Percentiles rank a stretch among this genome's conserved stretches.
Conservation (phyloP, 2,329 filamentous ascomycete genomes). For the Colletotrichum sidae region DNA sequence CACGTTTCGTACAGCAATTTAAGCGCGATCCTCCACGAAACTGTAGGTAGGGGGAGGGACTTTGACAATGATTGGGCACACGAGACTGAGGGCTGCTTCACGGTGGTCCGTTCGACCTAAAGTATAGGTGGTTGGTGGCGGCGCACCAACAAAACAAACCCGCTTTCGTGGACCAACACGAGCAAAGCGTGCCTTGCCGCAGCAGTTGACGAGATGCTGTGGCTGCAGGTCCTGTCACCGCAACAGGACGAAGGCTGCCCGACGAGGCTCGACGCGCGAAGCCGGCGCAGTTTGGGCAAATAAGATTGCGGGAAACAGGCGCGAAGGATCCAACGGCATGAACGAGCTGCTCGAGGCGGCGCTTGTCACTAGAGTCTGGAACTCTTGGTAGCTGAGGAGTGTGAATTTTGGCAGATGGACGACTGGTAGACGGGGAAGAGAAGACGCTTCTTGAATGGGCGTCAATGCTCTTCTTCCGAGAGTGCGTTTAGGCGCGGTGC, state of each 20-base stretch:
- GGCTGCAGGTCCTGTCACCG: slow-evolving; percentile 17
- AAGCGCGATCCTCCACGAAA: slow-evolving; percentile 16
- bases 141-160: slow-evolving; percentile 3
- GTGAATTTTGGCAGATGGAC: not conserved
- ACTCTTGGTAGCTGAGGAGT: not conserved
- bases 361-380: slow-evolving; percentile 9
- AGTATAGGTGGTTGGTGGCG: not conserved
- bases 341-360: not conserved
- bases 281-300: slow-evolving; percentile 13
- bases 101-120: not conserved
- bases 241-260: not conserved
- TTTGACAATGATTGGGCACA: not conserved
- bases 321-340: slow-evolving; percentile 33
- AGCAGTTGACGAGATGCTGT: slow-evolving; percentile 25
- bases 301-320: slow-evolving; percentile 21
- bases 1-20: not conserved
- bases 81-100: not conserved
- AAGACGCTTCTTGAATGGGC: not conserved
- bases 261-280: slow-evolving; percentile 7
- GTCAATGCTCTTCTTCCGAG: slow-evolving; percentile 1
- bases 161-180: slow-evolving; percentile 3
- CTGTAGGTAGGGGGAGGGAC: not conserved
- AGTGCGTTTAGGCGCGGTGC: slow-evolving; percentile 12
- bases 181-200: slow-evolving; percentile 1
- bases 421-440: not conserved